Percentiles rank a stretch among this genome's conserved stretches.
These are phyloP conservation scores for Fusarium vanettenii DNA, from an alignment of 2,329 filamentous ascomycete species.

Conservation along the genomic window DNA sequence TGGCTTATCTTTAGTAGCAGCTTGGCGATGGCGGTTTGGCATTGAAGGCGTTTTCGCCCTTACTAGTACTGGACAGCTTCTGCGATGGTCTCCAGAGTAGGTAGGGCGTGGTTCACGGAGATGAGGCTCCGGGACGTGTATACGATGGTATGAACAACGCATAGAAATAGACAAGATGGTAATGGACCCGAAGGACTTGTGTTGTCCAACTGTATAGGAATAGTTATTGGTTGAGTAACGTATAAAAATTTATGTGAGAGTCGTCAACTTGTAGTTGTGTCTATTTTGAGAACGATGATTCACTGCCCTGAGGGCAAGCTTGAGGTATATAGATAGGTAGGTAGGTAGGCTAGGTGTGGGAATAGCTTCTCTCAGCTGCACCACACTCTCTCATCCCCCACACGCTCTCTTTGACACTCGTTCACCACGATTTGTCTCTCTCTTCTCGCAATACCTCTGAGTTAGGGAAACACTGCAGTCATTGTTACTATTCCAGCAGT, in stretches of 20 bases:
- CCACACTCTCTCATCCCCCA: background rate
- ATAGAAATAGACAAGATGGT: slow-evolving; percentile 41
- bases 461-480: background rate
- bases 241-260: background rate
- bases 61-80: slow-evolving; percentile 1
- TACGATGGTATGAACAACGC: slow-evolving; percentile 31
- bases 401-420: background rate
- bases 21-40: slow-evolving; percentile 12
- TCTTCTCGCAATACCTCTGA: background rate
- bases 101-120: slow-evolving; percentile 23
- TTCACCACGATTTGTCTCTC: background rate
- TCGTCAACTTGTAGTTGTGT: too few species aligned
- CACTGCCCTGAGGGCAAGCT: background rate
- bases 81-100: slow-evolving; percentile 5
- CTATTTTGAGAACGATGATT: background rate
- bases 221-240: background rate
- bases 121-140: slow-evolving; percentile 33
- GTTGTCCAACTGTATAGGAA: background rate
- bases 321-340: background rate
- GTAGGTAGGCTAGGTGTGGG: background rate
- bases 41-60: slow-evolving; percentile 25
- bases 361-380: background rate
- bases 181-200: background rate
- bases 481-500: background rate
- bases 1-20: slow-evolving; percentile 18